Conservation (phyloP, 2,329 filamentous ascomycete genomes). For the Fusarium nodosum region DNA sequence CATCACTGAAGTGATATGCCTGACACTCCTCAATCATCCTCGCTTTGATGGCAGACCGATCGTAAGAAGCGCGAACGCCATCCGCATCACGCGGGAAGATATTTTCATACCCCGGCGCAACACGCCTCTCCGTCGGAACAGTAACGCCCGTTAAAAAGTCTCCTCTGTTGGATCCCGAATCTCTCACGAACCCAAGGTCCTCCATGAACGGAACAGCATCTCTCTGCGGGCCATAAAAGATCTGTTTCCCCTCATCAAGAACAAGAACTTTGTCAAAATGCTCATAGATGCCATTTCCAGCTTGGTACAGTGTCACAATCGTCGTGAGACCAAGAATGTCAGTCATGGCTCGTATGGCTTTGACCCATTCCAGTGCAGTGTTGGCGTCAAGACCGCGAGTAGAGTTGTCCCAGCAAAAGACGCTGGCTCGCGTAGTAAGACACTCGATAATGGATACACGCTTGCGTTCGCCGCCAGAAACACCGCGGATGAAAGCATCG, state of each 20-base stretch:
- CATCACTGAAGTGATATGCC: background rate
- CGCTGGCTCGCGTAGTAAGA: background rate
- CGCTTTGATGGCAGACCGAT: background rate
- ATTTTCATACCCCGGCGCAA: background rate
- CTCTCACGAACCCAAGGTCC: background rate
- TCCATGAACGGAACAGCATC: background rate
- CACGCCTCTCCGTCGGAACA: background rate
- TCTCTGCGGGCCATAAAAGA: background rate
- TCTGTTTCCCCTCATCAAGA: background rate
- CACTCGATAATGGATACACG: background rate
- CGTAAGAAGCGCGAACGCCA: background rate
- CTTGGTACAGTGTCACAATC: background rate
- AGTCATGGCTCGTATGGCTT: background rate
- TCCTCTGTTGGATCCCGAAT: background rate
- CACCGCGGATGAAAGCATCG: background rate
- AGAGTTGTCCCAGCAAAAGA: background rate
- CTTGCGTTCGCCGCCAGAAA: background rate
- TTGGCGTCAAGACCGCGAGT: background rate
- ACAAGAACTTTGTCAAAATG: background rate
- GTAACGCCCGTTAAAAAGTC: background rate
- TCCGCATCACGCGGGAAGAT: background rate
- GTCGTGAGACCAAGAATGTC: background rate
- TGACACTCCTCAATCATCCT: background rate
- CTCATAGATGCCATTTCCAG: background rate
- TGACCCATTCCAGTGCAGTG: background rate